Conservation (phyloP, 2,329 filamentous ascomycete species). For the Fulvia fulva region DNA sequence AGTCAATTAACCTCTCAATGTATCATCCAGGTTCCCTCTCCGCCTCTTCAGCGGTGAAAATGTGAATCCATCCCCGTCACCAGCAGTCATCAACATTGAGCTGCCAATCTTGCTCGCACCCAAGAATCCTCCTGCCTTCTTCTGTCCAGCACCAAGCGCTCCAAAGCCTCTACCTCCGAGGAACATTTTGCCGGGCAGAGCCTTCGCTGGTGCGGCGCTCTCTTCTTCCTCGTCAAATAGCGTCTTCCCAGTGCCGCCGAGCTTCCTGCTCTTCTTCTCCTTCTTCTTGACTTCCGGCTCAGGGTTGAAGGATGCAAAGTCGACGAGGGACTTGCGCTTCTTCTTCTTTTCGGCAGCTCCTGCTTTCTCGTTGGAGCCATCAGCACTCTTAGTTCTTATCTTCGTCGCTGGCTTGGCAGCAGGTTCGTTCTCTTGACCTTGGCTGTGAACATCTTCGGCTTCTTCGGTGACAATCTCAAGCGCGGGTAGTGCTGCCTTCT, state of each 20-base stretch:
- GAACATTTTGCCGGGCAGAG: slow-evolving; percentile 26
- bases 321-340: slow-evolving; percentile 46
- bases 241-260: slow-evolving; percentile 37
- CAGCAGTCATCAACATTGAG: slow-evolving; percentile 27
- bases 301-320: slow-evolving; percentile 37
- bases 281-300: slow-evolving; percentile 29
- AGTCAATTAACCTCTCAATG: slow-evolving; percentile 26
- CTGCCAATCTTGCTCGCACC: slow-evolving; percentile 25
- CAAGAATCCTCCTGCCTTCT: slow-evolving; percentile 27
- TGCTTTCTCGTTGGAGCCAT: slow-evolving; percentile 34
- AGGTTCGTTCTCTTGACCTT: slow-evolving; percentile 36
- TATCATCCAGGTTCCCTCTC: slow-evolving; percentile 33
- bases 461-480: slow-evolving; percentile 46
- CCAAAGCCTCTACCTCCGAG: slow-evolving; percentile 32
- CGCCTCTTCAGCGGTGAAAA: slow-evolving; percentile 37
- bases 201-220: slow-evolving; percentile 22
- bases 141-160: slow-evolving; percentile 26
- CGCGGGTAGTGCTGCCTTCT: slow-evolving; percentile 32
- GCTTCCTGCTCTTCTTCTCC: slow-evolving; percentile 36
- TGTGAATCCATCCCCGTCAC: slow-evolving; percentile 35
- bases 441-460: slow-evolving; percentile 31
- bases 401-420: slow-evolving; percentile 32
- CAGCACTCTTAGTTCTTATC: slow-evolving; percentile 37
- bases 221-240: slow-evolving; percentile 40
- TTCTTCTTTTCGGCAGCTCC: slow-evolving; percentile 35